phyloP scores from a whole-genome alignment of 169 alveolate species.

The Plasmodium vinckei region DNA sequence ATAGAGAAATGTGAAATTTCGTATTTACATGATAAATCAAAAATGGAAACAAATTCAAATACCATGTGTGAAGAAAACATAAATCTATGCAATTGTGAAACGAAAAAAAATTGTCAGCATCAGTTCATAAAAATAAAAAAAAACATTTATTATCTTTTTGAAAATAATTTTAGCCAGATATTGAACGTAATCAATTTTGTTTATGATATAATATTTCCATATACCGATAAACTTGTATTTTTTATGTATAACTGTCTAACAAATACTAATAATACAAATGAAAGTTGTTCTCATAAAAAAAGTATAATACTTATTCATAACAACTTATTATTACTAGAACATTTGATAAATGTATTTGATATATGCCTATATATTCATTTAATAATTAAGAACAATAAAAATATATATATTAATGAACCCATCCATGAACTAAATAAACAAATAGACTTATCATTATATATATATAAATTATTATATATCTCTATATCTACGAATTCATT shows the following conservation, averaged over 20 bases:
- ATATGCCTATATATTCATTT: conserved; percentile 46
- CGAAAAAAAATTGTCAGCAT: background rate
- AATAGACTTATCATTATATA: conserved; percentile 39
- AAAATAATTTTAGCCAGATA: conserved; percentile 24
- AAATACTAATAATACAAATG: background rate
- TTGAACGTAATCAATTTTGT: conserved; percentile 28
- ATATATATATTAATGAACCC: background rate
- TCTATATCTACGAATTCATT: conserved; percentile 33
- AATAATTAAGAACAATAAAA: conserved; percentile 20
- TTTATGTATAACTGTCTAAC: conserved; percentile 21
- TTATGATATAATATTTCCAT: conserved; percentile 24
- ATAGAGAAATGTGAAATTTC: background rate
- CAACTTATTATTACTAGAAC: conserved; percentile 31
- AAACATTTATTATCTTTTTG: conserved; percentile 23
- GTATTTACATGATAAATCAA: background rate
- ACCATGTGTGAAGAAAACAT: too few species aligned
- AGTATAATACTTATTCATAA: conserved; percentile 4
- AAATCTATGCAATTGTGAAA: background rate
- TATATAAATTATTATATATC: conserved; percentile 39
- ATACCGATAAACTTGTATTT: conserved; percentile 32
- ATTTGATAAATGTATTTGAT: conserved; percentile 33
- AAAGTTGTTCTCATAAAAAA: background rate
- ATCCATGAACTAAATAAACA: conserved; percentile 15
- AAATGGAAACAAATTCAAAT: background rate
- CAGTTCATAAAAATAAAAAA: background rate